Conservation (phyloP, 2,329 filamentous ascomycete genomes). For the Aspergillus awamori region DNA sequence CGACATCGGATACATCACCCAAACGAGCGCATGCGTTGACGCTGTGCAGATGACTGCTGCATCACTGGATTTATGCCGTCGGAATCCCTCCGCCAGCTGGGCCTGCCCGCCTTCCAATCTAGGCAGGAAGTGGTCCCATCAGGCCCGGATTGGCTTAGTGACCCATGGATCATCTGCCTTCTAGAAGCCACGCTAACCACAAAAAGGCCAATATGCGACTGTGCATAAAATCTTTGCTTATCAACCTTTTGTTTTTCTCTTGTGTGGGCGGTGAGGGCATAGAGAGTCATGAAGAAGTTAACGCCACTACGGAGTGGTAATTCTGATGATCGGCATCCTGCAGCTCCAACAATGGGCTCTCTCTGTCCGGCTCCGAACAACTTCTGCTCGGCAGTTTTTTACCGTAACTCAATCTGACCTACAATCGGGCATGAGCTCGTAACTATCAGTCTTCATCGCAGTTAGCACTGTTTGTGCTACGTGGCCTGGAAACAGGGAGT, state of each 20-base stretch:
- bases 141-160: background rate
- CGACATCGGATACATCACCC: background rate
- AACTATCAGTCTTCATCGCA: too few species aligned
- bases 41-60: background rate
- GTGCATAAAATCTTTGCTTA: background rate
- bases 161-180: background rate
- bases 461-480: too few species aligned
- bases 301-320: too few species aligned
- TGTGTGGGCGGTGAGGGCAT: too few species aligned
- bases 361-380: too few species aligned
- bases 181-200: background rate
- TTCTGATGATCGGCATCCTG: too few species aligned
- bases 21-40: background rate
- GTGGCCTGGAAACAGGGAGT: background rate
- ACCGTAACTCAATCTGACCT: too few species aligned
- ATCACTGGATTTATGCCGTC: background rate
- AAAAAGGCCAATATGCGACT: background rate
- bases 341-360: too few species aligned
- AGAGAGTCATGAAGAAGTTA: too few species aligned
- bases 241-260: too few species aligned
- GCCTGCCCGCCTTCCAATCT: background rate
- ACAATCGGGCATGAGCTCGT: too few species aligned
- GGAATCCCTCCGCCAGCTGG: background rate
- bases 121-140: background rate
- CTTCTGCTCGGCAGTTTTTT: too few species aligned